These are phyloP conservation scores for Rhizophora mangle DNA, from an alignment of 345 rosid genomes.

Conservation along the genomic window DNA sequence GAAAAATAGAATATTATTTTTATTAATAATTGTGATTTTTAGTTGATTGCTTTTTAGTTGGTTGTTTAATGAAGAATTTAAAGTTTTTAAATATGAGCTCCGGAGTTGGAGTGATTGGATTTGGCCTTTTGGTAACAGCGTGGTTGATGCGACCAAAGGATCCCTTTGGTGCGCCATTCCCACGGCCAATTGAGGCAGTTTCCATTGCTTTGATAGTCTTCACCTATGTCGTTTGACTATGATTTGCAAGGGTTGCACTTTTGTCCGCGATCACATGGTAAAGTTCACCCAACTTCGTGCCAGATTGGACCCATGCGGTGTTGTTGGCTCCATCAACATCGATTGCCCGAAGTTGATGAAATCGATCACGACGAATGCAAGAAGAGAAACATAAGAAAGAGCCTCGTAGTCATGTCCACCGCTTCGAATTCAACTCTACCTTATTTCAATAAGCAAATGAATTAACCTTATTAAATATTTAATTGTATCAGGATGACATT, in stretches of 20 bases:
- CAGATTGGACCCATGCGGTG: constrained; percentile 24
- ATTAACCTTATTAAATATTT: too few species aligned
- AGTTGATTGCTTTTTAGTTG: too few species aligned
- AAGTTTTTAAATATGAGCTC: neutral
- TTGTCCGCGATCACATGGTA: constrained; percentile 11
- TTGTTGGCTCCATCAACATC: constrained; percentile 3
- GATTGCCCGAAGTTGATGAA: constrained; percentile 8
- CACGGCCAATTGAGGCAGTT: too few species aligned
- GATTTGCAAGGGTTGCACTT: constrained; percentile 7
- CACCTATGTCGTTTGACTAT: too few species aligned
- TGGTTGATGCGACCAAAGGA: constrained; percentile 66
- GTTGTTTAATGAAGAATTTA: neutral
- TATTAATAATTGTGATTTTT: neutral
- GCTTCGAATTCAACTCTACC: constrained; percentile 12
- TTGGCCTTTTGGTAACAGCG: constrained; percentile 57
- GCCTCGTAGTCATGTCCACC: constrained; percentile 20
- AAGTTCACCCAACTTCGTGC: constrained; percentile 17
- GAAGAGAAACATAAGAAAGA: constrained; percentile 11
- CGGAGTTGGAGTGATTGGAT: neutral
- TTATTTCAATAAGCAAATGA: too few species aligned
- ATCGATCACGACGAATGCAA: constrained; percentile 19
- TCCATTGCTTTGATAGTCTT: too few species aligned
- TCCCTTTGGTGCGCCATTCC: constrained; percentile 75
- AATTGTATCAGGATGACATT: neutral
- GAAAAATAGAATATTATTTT: neutral